Conservation (phyloP, 2,329 filamentous ascomycete genomes). For the Cryphonectria naterciae region DNA sequence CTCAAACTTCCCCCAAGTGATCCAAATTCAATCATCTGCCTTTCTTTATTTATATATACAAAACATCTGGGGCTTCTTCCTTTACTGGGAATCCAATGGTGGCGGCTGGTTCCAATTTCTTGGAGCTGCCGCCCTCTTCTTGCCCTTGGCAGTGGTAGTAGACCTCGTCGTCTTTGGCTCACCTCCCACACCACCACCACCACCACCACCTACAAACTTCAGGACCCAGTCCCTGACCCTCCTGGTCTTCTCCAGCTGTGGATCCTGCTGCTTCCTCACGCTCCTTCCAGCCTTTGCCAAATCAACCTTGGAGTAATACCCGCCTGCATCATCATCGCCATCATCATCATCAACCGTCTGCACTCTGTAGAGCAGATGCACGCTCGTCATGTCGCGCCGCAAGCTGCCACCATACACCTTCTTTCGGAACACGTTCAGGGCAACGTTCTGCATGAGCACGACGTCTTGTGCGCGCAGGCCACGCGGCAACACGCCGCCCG, state of each 20-base stretch:
- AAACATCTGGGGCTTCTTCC: not conserved
- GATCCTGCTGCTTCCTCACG: constrained; percentile 37
- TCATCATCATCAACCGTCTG: constrained; percentile 54
- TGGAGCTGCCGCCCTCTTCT: constrained; percentile 20
- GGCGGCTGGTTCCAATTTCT: constrained; percentile 28
- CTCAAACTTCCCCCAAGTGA: not conserved
- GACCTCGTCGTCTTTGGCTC: constrained; percentile 33
- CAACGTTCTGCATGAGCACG: constrained; percentile 78
- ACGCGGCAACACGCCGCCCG: constrained; percentile 38
- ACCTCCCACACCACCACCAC: constrained; percentile 35
- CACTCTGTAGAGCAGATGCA: constrained; percentile 66
- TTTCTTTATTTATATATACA: not conserved
- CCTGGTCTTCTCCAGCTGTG: constrained; percentile 65
- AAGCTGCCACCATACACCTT: constrained; percentile 86
- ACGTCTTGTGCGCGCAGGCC: constrained; percentile 72
- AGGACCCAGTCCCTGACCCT: constrained; percentile 76
- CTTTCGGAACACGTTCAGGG: constrained; percentile 72
- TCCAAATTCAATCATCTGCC: not conserved
- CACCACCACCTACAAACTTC: constrained; percentile 62
- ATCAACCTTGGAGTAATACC: constrained; percentile 59
- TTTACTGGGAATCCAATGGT: constrained; percentile 26
- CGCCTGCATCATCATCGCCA: constrained; percentile 47
- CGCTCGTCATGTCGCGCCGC: constrained; percentile 68
- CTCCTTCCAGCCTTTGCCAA: constrained; percentile 43
- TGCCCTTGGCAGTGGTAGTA: constrained; percentile 32